Conservation (phyloP, 2,329 filamentous ascomycete species). For the Penicillium freii region DNA sequence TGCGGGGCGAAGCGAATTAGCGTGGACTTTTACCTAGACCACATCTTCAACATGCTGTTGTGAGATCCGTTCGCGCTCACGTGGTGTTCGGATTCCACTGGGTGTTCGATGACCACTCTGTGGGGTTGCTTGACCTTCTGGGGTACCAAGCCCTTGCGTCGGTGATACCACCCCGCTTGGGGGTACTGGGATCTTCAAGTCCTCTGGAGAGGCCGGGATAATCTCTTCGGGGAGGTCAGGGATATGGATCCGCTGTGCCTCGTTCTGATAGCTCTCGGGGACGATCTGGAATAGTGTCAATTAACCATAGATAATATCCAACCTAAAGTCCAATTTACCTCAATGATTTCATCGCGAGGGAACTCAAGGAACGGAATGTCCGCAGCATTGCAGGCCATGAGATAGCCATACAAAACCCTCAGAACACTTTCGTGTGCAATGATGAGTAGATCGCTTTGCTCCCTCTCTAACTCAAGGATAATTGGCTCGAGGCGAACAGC, state of each 20-base stretch:
- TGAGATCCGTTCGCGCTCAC: slow-evolving; percentile 45
- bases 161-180: slow-evolving; percentile 52
- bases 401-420: slow-evolving; percentile 91
- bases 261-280: slow-evolving; percentile 94
- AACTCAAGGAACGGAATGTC: slow-evolving; percentile 93
- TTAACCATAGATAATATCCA: slow-evolving; percentile 12
- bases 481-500: slow-evolving; percentile 97
- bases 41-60: slow-evolving; percentile 48
- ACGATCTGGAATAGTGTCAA: slow-evolving; percentile 64
- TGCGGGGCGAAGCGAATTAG: background rate
- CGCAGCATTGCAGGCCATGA: slow-evolving; percentile 96
- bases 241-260: slow-evolving; percentile 86
- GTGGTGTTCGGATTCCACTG: slow-evolving; percentile 36
- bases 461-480: slow-evolving; percentile 92
- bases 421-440: slow-evolving; percentile 98
- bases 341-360: slow-evolving; percentile 94
- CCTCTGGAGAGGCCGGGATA: slow-evolving; percentile 75
- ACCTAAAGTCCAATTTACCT: slow-evolving; percentile 51
- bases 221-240: slow-evolving; percentile 64
- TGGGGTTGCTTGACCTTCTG: slow-evolving; percentile 44
- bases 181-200: slow-evolving; percentile 74
- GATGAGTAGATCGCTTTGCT: slow-evolving; percentile 96
- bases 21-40: slow-evolving; percentile 28
- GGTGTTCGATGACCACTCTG: slow-evolving; percentile 38
- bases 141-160: slow-evolving; percentile 43